Base-by-base conservation (phyloP, 768 basidiomycete genomes). In the Pleurotus eryngii region DNA sequence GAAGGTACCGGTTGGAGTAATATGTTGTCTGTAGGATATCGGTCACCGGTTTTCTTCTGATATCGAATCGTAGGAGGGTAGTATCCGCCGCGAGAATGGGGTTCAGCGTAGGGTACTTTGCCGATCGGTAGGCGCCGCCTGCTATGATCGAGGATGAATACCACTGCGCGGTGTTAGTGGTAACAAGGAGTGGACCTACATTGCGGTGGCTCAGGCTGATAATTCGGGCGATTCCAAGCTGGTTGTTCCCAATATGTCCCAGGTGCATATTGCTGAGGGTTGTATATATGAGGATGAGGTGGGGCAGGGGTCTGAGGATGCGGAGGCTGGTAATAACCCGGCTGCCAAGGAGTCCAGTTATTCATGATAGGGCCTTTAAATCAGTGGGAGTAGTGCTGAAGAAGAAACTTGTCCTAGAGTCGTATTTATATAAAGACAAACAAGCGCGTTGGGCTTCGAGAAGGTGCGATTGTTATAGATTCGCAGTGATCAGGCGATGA, bases 1-100 rank as follows among this genome's bases (percentile, higher is more conserved):
- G 70, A 15, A 72, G 59, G 45, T 64, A 60, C 0, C 74, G 71
- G 49, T 74, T 67, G 5, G 74, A 64, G 46, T 75, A 69, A 68
- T 76, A 82, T 2, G 72, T 77, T 27, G 75, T 69, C 7, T 76
- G 62, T 30, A 74, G 57, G 57, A 83, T 80, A 5, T 75, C 74
- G 1, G 72, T 69, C 4, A 67, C 70, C 14, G 78, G 76, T 18
- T 76, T 65, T 47, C 74, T 74, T 54, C 73, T 74, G 20, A 84
- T 60, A 59, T 86, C 80, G 61, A 79, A 83, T 15, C 75, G 76
- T 7, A 84, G 63, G 8, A 74, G 66, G 0, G 83, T 81, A 26
- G 73, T 74, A 59, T 83, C 82, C 6, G 72, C 70, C 15, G 81
- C 84, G 12, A 87, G 76, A 20, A 74, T 72, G 2, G 82, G 81